Percentiles rank a stretch among this genome's conserved stretches.
Conservation (phyloP, 2,329 filamentous ascomycete species). For the Fusarium anthophilum region DNA sequence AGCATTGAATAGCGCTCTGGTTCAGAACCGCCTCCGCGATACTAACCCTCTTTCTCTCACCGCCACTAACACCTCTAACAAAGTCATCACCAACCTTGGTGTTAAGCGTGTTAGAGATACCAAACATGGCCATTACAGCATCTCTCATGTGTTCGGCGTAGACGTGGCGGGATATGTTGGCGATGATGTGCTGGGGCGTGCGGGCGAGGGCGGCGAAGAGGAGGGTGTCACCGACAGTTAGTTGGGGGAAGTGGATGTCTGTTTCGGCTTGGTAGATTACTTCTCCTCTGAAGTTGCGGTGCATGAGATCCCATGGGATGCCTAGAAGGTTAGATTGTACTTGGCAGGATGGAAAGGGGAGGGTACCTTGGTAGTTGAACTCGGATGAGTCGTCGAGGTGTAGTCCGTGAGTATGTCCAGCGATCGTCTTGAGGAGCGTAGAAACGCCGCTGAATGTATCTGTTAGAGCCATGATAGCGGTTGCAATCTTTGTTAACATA, state of each 20-base stretch:
- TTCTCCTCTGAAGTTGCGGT: slow-evolving; percentile 67
- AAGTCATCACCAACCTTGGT: slow-evolving; percentile 78
- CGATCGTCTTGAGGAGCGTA: slow-evolving; percentile 81
- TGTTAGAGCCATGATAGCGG: not conserved
- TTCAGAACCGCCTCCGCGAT: slow-evolving; percentile 48
- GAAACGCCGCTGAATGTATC: slow-evolving; percentile 55
- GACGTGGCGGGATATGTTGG: slow-evolving; percentile 52
- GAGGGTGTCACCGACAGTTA: slow-evolving; percentile 79
- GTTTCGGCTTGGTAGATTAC: slow-evolving; percentile 86
- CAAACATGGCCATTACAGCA: slow-evolving; percentile 77
- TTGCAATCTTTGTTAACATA: not conserved
- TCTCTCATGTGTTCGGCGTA: slow-evolving; percentile 71
- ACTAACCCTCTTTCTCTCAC: slow-evolving; percentile 57
- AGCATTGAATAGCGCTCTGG: slow-evolving; percentile 66
- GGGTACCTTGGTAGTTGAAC: slow-evolving; percentile 78
- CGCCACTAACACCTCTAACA: slow-evolving; percentile 64
- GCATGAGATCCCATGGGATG: slow-evolving; percentile 34
- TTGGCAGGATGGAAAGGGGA: rapidly evolving
- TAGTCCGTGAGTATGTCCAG: slow-evolving; percentile 82
- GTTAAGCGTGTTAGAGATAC: slow-evolving; percentile 73
- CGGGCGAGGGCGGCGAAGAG: slow-evolving; percentile 77
- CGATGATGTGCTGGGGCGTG: slow-evolving; percentile 65
- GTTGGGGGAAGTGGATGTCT: slow-evolving; percentile 79
- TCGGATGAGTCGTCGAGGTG: slow-evolving; percentile 73
- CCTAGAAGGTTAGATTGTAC: not conserved